Percentiles rank a stretch among this genome's conserved stretches.
These are phyloP conservation scores for Tuber calosporum DNA, from an alignment of 495 filamentous ascomycete genomes.

Conservation along the genomic window DNA sequence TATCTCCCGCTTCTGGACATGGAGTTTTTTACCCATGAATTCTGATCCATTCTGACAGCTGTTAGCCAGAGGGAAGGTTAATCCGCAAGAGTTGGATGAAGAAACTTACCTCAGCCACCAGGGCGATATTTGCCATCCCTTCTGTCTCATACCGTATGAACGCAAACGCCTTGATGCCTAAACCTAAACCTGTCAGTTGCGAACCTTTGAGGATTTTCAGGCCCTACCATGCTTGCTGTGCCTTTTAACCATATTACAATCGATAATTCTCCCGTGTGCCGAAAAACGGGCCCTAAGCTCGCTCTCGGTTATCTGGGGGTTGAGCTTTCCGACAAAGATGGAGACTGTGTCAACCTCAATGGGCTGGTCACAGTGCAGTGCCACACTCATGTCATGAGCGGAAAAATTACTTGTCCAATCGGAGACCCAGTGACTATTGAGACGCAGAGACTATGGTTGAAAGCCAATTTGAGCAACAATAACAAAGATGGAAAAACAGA, in stretches of 20 bases:
- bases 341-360: conserved; percentile 35
- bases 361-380: conserved; percentile 12
- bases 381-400: conserved; percentile 24
- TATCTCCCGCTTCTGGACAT: conserved; percentile 38
- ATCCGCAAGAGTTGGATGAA: neutral
- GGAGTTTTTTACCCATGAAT: conserved; percentile 37
- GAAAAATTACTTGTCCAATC: conserved; percentile 41
- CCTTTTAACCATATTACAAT: conserved; percentile 39
- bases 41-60: conserved; percentile 24
- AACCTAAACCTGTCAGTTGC: conserved; percentile 13
- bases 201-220: neutral
- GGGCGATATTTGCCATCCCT: conserved; percentile 29
- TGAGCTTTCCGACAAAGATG: conserved; percentile 38
- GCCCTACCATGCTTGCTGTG: conserved; percentile 26
- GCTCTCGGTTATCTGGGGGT: conserved; percentile 32
- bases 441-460: conserved; percentile 32
- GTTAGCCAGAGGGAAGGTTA: neutral
- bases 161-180: conserved; percentile 35
- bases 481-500: neutral
- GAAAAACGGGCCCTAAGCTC: conserved; percentile 32
- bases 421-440: conserved; percentile 32
- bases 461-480: conserved; percentile 1
- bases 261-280: conserved; percentile 31
- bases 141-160: conserved; percentile 38
- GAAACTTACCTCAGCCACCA: conserved; percentile 31